Base-by-base conservation (phyloP, 1,284 basidiomycete species). In the Flammula alnicola region DNA sequence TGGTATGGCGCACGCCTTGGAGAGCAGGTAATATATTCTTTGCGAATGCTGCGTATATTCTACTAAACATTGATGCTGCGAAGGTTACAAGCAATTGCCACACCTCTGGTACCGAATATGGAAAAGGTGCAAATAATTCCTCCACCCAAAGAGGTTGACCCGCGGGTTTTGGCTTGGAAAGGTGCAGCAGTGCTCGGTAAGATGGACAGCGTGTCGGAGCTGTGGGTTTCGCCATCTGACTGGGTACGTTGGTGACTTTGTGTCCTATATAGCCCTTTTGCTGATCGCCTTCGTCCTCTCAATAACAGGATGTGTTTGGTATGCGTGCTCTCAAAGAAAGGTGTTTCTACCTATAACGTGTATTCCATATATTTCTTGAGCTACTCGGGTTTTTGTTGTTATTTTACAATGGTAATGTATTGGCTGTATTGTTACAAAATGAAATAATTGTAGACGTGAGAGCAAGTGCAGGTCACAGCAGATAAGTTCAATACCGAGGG, bases 161-260 rank as follows among this genome's bases (percentile, higher is more conserved):
- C 93, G 4, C 81, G 85, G 29, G 86, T 93, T 41, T 78, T 98
- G 32, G 86, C 86, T 17, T 99, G 96, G 96, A 98, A 98, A 69
- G 96, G 96, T 4, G 93, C 91, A 14, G 85, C 90, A n/a, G 93
- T 97, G 16, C 82, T 98, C 50, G 93, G 88, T 23, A 91, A 93
- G 68, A 88, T 99, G 79, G 96, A 98, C 41, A 83, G 85, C 1
- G 83, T 91, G 47, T 79, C 83, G 40, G 96, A 99, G 61, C 72
- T 98, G 56, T 98, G 96, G 94, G 77, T 98, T 36, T 84, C 89
- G 10, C 73, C 77, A 46, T 77, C 85, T 36, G 96, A 99, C 68
- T 98, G 94, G 94, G 91, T 92, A 69, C 47, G 62, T 64, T 26
- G 12, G 47, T 44, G 47, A 47, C 29, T 53, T 50, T 32, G 12